Percentiles rank a stretch among this genome's conserved stretches.
phyloP scores from a whole-genome alignment of 2,329 filamentous ascomycete genomes.

The Fusarium anthophilum region DNA sequence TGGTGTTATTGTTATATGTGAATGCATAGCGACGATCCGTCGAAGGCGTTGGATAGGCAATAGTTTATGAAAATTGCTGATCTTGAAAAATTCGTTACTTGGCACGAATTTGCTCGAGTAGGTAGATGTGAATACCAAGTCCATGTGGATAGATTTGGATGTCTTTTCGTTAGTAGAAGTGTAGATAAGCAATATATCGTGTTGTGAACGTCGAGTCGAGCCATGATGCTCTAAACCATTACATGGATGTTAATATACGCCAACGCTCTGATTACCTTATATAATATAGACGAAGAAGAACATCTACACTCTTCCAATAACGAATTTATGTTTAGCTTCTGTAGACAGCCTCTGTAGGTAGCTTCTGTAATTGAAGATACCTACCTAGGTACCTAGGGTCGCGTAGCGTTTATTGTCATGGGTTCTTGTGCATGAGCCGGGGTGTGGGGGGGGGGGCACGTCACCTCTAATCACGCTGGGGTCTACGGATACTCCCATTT shows the following conservation, averaged over 20 bases:
- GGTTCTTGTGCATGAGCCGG: slow-evolving; percentile 7
- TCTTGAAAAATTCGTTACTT: background rate
- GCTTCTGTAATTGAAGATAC: background rate
- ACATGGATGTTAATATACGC: background rate
- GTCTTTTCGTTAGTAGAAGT: background rate
- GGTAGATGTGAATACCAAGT: background rate
- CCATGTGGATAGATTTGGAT: background rate
- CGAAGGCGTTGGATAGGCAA: slow-evolving; percentile 35
- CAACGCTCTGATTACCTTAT: no score
- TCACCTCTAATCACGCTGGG: slow-evolving; percentile 30
- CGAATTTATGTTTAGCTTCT: background rate
- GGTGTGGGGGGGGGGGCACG: slow-evolving; percentile 21
- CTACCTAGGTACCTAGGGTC: background rate
- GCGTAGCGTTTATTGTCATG: slow-evolving; percentile 7
- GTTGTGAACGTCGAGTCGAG: background rate
- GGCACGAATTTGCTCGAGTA: background rate
- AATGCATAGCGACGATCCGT: slow-evolving; percentile 27
- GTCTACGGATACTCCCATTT: slow-evolving; percentile 7
- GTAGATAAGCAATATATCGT: background rate
- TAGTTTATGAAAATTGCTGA: slow-evolving; percentile 3
- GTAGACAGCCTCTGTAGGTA: background rate
- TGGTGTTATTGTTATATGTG: slow-evolving; percentile 16
- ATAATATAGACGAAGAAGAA: background rate
- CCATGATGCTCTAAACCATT: background rate
- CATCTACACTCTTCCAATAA: background rate